phyloP scores from a whole-genome alignment of 768 basidiomycete species.

The Termitomyces eurrhizus region DNA sequence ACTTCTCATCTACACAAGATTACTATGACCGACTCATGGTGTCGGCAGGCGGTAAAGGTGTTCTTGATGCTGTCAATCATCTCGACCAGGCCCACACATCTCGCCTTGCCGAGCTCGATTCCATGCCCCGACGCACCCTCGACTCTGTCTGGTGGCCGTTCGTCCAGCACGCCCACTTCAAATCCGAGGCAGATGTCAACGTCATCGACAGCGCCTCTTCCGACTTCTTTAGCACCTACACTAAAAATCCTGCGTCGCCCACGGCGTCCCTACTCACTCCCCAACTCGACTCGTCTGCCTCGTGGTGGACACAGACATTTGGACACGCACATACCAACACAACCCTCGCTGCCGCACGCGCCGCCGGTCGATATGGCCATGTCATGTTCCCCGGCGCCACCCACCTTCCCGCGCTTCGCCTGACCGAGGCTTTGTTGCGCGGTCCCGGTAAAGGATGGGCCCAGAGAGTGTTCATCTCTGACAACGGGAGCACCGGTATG shows the following conservation, averaged over 20 bases:
- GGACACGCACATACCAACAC: slow-evolving; percentile 79
- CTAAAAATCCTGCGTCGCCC: slow-evolving; percentile 22
- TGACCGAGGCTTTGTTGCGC: slow-evolving; percentile 75
- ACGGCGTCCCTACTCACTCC: slow-evolving; percentile 33
- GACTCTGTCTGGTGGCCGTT: slow-evolving; percentile 96
- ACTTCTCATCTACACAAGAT: slow-evolving; percentile 51
- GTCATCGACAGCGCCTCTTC: slow-evolving; percentile 88
- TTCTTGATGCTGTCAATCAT: slow-evolving; percentile 48
- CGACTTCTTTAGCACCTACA: slow-evolving; percentile 81
- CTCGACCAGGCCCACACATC: slow-evolving; percentile 59
- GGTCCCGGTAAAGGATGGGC: slow-evolving; percentile 94
- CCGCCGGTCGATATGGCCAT: slow-evolving; percentile 93
- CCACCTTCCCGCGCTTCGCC: slow-evolving; percentile 78
- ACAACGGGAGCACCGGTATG: slow-evolving; percentile 95
- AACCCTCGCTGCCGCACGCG: slow-evolving; percentile 82
- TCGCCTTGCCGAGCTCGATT: slow-evolving; percentile 70
- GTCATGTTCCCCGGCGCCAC: slow-evolving; percentile 93
- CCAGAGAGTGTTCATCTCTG: slow-evolving; percentile 84
- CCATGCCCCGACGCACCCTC: slow-evolving; percentile 75
- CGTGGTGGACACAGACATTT: slow-evolving; percentile 96
- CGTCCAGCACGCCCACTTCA: slow-evolving; percentile 80
- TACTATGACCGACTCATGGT: slow-evolving; percentile 62
- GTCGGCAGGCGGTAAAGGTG: slow-evolving; percentile 21
- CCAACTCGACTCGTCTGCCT: slow-evolving; percentile 89
- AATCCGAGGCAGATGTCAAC: slow-evolving; percentile 68